Conservation (phyloP, 2,329 filamentous ascomycete genomes). For the Colletotrichum lentis region DNA sequence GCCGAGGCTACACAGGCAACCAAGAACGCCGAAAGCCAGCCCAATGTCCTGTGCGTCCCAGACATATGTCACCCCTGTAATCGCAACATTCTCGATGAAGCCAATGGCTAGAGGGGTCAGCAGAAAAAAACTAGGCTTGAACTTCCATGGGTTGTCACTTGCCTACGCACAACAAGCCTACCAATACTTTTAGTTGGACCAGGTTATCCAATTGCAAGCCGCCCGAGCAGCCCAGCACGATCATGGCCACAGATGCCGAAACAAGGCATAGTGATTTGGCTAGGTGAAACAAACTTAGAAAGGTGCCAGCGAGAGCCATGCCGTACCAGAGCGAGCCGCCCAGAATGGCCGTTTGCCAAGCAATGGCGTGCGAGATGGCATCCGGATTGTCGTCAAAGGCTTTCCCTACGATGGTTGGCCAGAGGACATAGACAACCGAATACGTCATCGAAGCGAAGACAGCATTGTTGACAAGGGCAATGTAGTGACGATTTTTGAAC, state of each 20-base stretch:
- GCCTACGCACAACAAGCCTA: conserved; percentile 42
- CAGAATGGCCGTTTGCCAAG: conserved; percentile 53
- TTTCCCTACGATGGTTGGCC: conserved; percentile 53
- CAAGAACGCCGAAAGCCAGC: conserved; percentile 54
- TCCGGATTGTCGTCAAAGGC: conserved; percentile 52
- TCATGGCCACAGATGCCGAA: not conserved
- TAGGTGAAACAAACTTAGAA: conserved; percentile 45
- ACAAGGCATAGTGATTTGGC: not conserved
- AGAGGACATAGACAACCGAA: conserved; percentile 55
- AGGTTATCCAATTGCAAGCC: not conserved
- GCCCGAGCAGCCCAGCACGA: not conserved
- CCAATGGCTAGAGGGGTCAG: conserved; percentile 44
- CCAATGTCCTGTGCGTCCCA: conserved; percentile 58
- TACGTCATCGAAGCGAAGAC: conserved; percentile 55
- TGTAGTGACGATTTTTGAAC: conserved; percentile 52
- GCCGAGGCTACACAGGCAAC: conserved; percentile 55
- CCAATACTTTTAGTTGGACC: not conserved
- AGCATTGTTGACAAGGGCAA: conserved; percentile 51
- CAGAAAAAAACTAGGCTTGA: not conserved
- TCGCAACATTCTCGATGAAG: conserved; percentile 52
- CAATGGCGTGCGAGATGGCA: conserved; percentile 49
- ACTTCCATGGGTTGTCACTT: not conserved
- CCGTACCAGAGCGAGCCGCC: conserved; percentile 54
- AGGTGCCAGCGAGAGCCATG: conserved; percentile 49
- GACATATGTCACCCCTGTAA: conserved; percentile 55